Evolutionary conservation across 768 basidiomycete species (phyloP).

Genomic region (Amanita thiersii): DNA sequence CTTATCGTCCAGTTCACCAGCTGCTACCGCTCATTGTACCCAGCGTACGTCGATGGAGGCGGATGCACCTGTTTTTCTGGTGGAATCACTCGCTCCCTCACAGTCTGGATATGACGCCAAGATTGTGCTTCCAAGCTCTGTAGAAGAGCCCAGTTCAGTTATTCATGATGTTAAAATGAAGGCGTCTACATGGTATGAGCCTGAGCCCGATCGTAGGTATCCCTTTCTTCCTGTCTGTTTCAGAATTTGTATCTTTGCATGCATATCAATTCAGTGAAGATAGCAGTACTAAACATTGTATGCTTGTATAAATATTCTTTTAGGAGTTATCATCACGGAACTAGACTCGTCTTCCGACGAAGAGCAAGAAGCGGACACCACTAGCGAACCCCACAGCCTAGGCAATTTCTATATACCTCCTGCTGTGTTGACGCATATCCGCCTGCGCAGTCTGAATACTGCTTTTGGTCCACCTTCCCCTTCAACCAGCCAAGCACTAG

Average conservation of each 20-base stretch:
- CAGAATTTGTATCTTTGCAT: too few species aligned
- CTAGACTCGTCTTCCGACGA: slow-evolving; percentile 43
- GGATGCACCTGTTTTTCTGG: slow-evolving; percentile 9
- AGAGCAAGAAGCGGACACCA: slow-evolving; percentile 28
- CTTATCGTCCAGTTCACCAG: slow-evolving; percentile 18
- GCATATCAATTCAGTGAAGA: too few species aligned
- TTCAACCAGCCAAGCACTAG: slow-evolving; percentile 36
- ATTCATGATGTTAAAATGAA: slow-evolving; percentile 59
- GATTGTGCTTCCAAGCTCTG: slow-evolving; percentile 20
- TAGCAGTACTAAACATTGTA: too few species aligned
- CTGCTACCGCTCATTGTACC: slow-evolving; percentile 9
- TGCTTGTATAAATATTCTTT: slow-evolving; percentile 4
- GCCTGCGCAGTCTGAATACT: slow-evolving; percentile 17
- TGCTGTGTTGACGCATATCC: slow-evolving; percentile 37
- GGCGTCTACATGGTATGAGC: slow-evolving; percentile 55
- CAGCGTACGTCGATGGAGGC: slow-evolving; percentile 9
- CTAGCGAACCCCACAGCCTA: slow-evolving; percentile 8
- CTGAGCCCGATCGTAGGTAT: slow-evolving; percentile 59
- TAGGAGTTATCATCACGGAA: slow-evolving; percentile 60
- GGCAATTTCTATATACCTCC: slow-evolving; percentile 31
- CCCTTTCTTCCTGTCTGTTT: not conserved
- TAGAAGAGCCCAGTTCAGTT: slow-evolving; percentile 29
- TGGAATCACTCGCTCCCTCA: slow-evolving; percentile 5
- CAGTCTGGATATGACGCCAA: slow-evolving; percentile 4
- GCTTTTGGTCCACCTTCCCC: slow-evolving; percentile 8